Percentiles rank a stretch among this genome's conserved stretches.
Evolutionary conservation across 2,329 filamentous ascomycete species (phyloP).

Genomic region (Hypoxylon sp.): DNA sequence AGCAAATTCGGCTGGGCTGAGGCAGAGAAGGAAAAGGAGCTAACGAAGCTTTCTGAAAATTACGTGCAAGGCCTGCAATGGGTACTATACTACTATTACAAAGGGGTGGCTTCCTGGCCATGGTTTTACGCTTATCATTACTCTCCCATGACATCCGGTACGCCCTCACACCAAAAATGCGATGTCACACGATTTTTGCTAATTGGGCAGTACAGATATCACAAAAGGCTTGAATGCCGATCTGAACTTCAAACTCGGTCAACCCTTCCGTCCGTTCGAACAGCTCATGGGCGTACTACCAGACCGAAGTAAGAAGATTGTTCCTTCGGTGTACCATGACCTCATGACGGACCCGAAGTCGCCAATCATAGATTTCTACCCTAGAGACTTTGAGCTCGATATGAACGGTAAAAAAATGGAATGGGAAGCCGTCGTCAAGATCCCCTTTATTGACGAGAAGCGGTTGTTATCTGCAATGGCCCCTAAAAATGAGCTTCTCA

Average conservation of each 20-base stretch:
- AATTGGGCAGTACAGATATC: conserved; percentile 72
- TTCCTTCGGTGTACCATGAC: conserved; percentile 86
- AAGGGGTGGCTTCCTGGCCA: conserved; percentile 96
- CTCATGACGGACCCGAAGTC: conserved; percentile 93
- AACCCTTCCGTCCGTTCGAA: conserved; percentile 94
- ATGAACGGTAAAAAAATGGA: conserved; percentile 99
- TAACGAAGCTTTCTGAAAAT: conserved; percentile 88
- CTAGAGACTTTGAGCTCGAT: conserved; percentile 94
- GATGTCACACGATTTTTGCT: neutral
- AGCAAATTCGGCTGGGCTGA: conserved; percentile 90
- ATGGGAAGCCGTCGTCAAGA: conserved; percentile 99
- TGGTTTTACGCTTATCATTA: conserved; percentile 99
- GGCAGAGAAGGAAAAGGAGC: conserved; percentile 79
- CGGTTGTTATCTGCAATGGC: conserved; percentile 87
- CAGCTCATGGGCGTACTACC: conserved; percentile 98
- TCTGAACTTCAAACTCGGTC: conserved; percentile 91
- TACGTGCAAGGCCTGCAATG: conserved; percentile 98
- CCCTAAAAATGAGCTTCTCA: conserved; percentile 82
- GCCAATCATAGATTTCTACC: conserved; percentile 98
- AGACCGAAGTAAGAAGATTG: conserved; percentile 96
- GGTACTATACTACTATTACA: conserved; percentile 99
- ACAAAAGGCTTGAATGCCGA: conserved; percentile 87
- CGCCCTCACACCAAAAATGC: conserved; percentile 32
- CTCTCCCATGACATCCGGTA: conserved; percentile 92
- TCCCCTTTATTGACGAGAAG: conserved; percentile 96